Percentiles rank a stretch among this genome's conserved stretches.
These are phyloP conservation scores for Phytophthora pseudosyringae DNA, from an alignment of 352 stramenopile species.

Conservation along the genomic window DNA sequence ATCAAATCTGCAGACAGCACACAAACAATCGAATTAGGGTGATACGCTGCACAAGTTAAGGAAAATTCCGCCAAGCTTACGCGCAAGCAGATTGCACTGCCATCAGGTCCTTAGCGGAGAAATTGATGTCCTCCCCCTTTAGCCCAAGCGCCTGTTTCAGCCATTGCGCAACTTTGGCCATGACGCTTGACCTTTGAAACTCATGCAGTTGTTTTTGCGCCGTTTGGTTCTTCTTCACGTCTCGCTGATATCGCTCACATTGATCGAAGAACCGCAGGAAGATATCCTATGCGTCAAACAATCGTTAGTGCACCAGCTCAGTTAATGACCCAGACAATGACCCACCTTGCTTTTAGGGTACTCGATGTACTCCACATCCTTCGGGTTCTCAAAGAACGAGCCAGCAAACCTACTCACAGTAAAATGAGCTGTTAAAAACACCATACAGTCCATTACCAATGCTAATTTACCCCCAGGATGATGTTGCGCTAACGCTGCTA, in stretches of 20 bases:
- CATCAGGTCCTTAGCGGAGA: constrained; percentile 42
- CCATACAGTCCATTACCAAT: too few species aligned
- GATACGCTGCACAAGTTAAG: neutral
- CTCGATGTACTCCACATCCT: constrained; percentile 52
- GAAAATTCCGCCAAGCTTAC: constrained; percentile 21
- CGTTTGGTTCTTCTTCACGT: constrained; percentile 55
- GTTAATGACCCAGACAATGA: neutral
- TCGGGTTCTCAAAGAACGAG: constrained; percentile 58
- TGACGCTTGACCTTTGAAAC: constrained; percentile 41
- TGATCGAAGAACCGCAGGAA: constrained; percentile 69
- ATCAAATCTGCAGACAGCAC: constrained; percentile 41
- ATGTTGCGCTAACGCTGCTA: neutral
- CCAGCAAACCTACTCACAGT: constrained; percentile 46
- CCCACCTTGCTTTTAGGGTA: constrained; percentile 40
- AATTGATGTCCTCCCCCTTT: constrained; percentile 24
- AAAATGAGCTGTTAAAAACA: neutral
- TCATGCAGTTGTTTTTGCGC: constrained; percentile 31
- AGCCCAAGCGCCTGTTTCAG: constrained; percentile 36
- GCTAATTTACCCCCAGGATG: neutral
- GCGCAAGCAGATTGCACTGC: constrained; percentile 51
- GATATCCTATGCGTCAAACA: constrained; percentile 32
- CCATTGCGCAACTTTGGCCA: constrained; percentile 15
- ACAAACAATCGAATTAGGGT: neutral
- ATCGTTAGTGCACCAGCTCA: neutral
- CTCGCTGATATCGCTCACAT: constrained; percentile 54